phyloP scores from a whole-genome alignment of 2,329 filamentous ascomycete genomes.

The Ophiobolus disseminans region DNA sequence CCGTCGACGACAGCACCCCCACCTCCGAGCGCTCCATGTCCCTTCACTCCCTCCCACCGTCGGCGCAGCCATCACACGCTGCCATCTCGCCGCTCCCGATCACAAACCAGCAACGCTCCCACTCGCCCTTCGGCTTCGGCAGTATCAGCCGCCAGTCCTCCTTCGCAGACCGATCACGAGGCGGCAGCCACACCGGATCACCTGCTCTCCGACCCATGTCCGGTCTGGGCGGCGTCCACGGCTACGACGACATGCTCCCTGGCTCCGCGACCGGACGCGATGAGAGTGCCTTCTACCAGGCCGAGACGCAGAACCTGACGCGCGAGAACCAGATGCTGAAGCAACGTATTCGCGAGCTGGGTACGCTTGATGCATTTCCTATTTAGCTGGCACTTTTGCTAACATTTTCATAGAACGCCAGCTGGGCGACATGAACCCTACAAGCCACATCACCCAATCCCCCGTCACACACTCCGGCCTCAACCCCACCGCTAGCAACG shows the following conservation, averaged over 20 bases:
- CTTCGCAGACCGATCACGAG: constrained; percentile 44
- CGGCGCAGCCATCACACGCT: constrained; percentile 36
- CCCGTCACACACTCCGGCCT: constrained; percentile 38
- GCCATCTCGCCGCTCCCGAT: constrained; percentile 50
- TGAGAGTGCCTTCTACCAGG: constrained; percentile 80
- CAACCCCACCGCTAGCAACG: constrained; percentile 27
- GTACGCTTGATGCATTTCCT: constrained; percentile 49
- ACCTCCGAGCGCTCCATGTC: constrained; percentile 57
- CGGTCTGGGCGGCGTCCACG: constrained; percentile 46
- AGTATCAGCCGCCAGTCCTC: constrained; percentile 56
- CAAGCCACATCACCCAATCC: constrained; percentile 38
- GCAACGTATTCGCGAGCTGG: constrained; percentile 74
- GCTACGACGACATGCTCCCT: constrained; percentile 68
- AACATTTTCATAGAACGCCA: constrained; percentile 42
- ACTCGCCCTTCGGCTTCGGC: constrained; percentile 41
- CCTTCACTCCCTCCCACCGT: constrained; percentile 44
- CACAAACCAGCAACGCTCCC: constrained; percentile 55
- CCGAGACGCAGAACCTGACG: constrained; percentile 78
- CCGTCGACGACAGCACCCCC: constrained; percentile 61
- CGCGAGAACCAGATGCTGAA: constrained; percentile 85
- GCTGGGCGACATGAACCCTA: constrained; percentile 42
- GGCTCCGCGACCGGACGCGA: constrained; percentile 62
- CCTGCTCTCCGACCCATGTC: constrained; percentile 62
- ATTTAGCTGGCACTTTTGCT: background rate
- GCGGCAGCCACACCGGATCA: constrained; percentile 51